A percentile compares a stretch with the other conserved stretches of the same genome.
These are phyloP conservation scores for Pythium pyrilobum DNA, from an alignment of 352 stramenopile genomes.

Conservation along the genomic window DNA sequence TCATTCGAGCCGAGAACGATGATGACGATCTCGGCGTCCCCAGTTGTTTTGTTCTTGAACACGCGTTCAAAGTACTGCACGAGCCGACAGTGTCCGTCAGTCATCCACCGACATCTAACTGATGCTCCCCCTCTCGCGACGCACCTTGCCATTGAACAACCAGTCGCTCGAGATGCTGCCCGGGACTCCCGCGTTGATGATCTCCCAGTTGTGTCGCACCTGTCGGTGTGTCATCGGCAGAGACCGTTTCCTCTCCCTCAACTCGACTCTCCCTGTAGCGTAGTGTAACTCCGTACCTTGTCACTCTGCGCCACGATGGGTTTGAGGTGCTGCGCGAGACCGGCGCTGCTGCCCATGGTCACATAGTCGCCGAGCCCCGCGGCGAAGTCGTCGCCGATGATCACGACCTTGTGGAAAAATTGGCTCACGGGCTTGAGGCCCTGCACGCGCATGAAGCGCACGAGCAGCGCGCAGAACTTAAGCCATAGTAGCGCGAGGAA, in stretches of 20 bases:
- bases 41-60: constrained; percentile 43
- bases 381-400: constrained; percentile 84
- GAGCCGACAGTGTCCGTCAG: background rate
- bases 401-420: constrained; percentile 79
- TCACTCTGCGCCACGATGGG: constrained; percentile 38
- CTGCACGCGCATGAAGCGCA: constrained; percentile 32
- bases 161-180: constrained; percentile 59
- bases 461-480: constrained; percentile 49
- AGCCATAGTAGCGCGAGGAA: constrained; percentile 67
- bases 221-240: too few species aligned
- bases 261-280: too few species aligned
- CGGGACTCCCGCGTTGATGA: constrained; percentile 71
- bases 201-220: constrained; percentile 77
- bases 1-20: constrained; percentile 74
- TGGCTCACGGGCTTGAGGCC: constrained; percentile 48
- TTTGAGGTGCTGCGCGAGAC: constrained; percentile 54
- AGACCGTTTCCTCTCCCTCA: too few species aligned
- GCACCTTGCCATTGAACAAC: constrained; percentile 61
- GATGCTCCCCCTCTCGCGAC: too few species aligned
- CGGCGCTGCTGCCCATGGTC: constrained; percentile 39
- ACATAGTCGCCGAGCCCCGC: constrained; percentile 76
- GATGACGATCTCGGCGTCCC: constrained; percentile 75
- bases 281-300: constrained; percentile 65
- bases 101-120: too few species aligned
- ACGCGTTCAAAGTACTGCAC: constrained; percentile 60